A percentile compares a stretch with the other conserved stretches of the same genome.
phyloP scores from a whole-genome alignment of 208 protist species.

The Naegleria lovaniensis region DNA sequence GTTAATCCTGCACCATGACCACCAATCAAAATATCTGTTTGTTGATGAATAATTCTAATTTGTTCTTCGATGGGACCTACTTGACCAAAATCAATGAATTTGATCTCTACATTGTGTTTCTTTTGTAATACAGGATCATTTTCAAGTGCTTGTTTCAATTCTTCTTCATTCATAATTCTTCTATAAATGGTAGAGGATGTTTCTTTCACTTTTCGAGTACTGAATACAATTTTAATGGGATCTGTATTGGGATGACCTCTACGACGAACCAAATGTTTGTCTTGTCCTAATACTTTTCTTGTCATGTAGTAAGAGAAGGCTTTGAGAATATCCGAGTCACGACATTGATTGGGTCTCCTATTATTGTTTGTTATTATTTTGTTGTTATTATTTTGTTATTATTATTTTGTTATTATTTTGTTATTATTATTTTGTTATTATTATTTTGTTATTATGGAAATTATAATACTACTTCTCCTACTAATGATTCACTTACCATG shows the following conservation, averaged over 20 bases:
- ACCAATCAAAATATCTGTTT: constrained; percentile 14
- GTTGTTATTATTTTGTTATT: no score
- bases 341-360: not conserved
- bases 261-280: not conserved
- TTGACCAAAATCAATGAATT: not conserved
- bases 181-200: not conserved
- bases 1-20: constrained; percentile 10
- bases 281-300: not conserved
- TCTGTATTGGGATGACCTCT: not conserved
- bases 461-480: no score
- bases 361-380: no score
- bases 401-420: no score
- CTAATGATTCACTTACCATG: not conserved
- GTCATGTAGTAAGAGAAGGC: not conserved
- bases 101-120: not conserved
- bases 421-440: no score
- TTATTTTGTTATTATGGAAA: no score
- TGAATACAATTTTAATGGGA: not conserved
- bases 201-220: no score
- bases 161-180: constrained; percentile 5
- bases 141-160: not conserved
- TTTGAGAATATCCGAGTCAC: not conserved
- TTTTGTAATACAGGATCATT: not conserved
- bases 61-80: not conserved
- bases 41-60: not conserved